phyloP scores from a whole-genome alignment of 495 filamentous ascomycete species.

The Talaromyces thailandensis region DNA sequence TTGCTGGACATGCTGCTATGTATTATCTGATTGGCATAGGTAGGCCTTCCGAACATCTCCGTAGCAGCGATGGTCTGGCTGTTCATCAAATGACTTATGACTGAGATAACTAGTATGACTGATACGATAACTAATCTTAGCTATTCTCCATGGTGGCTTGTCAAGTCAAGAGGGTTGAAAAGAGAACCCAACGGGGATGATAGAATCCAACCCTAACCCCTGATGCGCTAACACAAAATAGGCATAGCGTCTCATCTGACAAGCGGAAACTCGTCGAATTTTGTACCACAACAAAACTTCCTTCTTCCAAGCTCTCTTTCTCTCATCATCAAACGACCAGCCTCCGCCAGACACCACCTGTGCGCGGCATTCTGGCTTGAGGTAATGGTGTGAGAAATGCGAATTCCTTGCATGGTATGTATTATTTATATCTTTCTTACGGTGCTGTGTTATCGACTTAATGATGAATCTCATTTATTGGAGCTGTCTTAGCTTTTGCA shows the following conservation, averaged over 20 bases:
- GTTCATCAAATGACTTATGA: neutral
- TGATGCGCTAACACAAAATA: neutral
- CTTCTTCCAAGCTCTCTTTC: neutral
- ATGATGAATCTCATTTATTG: constrained; percentile 76
- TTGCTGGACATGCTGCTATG: neutral
- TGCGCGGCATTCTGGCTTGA: neutral
- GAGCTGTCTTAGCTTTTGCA: constrained; percentile 84
- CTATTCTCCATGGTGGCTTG: neutral
- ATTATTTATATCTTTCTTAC: constrained; percentile 2
- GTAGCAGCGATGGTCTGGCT: neutral
- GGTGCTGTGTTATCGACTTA: constrained; percentile 8
- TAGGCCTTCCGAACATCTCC: neutral
- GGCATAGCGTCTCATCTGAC: neutral
- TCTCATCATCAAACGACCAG: neutral
- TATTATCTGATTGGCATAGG: neutral
- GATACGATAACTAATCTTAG: neutral
- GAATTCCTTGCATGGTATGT: constrained; percentile 26
- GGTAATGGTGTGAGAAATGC: constrained; percentile 20
- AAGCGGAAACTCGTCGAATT: neutral
- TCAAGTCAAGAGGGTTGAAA: neutral
- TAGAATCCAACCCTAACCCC: neutral
- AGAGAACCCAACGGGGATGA: neutral
- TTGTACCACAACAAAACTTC: neutral
- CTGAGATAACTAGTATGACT: too few species aligned
- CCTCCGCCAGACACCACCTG: constrained; percentile 1